These are phyloP conservation scores for Leccinum sublutescens DNA, from an alignment of 768 basidiomycete species.

Conservation along the genomic window DNA sequence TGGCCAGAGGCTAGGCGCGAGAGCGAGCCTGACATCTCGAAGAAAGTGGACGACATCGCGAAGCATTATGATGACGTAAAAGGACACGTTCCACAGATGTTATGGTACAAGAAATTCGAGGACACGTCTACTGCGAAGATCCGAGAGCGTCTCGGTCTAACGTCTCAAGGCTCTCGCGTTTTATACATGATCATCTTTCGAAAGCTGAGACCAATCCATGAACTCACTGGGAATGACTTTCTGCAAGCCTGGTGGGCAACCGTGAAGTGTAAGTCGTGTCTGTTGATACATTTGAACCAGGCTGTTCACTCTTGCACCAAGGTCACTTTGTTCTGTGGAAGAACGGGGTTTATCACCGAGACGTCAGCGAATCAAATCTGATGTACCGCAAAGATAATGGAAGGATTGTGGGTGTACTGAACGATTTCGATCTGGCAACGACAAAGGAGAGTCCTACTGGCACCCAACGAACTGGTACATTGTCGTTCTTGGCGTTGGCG, in stretches of 20 bases:
- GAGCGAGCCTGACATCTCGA: no score
- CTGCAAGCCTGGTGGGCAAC: background rate
- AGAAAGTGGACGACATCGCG: no score
- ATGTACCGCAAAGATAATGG: background rate
- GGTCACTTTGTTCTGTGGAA: background rate
- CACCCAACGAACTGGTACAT: no score
- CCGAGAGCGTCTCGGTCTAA: no score
- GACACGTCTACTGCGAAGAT: background rate
- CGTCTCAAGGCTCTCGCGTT: background rate
- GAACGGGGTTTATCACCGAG: background rate
- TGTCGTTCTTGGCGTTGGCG: no score
- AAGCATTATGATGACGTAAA: background rate
- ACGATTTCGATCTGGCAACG: no score
- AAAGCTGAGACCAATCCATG: background rate
- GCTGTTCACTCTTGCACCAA: background rate
- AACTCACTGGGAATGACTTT: background rate
- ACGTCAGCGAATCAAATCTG: background rate
- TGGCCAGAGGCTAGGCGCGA: no score
- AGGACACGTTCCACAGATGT: background rate
- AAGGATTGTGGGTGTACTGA: no score
- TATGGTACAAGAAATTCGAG: background rate
- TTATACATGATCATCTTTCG: background rate
- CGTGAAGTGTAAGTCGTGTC: background rate
- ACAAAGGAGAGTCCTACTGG: no score
- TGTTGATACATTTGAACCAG: no score